A percentile compares a stretch with the other conserved stretches of the same genome.
Conservation (phyloP, 768 basidiomycete species). For the Filobasidium wieringae region DNA sequence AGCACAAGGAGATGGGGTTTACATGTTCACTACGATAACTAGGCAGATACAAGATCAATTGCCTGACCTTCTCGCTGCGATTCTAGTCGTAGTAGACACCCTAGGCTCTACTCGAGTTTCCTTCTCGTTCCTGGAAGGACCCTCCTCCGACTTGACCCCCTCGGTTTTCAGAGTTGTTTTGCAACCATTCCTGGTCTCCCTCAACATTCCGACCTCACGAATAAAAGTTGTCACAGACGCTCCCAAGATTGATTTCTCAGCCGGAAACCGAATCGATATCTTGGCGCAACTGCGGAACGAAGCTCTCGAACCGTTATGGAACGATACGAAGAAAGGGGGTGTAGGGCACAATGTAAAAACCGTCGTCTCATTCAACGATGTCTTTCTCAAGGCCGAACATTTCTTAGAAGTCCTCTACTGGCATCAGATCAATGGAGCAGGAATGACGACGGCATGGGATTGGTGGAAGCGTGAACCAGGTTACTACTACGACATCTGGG, state of each 20-base stretch:
- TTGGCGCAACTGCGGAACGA: constrained; percentile 31
- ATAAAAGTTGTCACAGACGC: constrained; percentile 22
- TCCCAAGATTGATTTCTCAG: constrained; percentile 26
- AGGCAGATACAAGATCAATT: constrained; percentile 31
- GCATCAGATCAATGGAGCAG: constrained; percentile 25
- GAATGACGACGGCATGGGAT: constrained; percentile 35
- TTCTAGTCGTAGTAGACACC: constrained; percentile 22
- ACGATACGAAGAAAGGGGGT: constrained; percentile 5
- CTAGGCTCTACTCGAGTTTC: constrained; percentile 22
- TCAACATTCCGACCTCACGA: constrained; percentile 23
- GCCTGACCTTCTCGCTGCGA: constrained; percentile 31
- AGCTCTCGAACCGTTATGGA: constrained; percentile 31
- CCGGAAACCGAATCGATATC: constrained; percentile 30
- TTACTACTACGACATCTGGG: constrained; percentile 39
- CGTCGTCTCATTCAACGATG: constrained; percentile 35
- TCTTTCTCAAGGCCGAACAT: constrained; percentile 28
- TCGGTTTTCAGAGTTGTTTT: constrained; percentile 20
- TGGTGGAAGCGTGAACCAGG: constrained; percentile 32
- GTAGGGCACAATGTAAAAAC: constrained; percentile 17
- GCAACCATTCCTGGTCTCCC: constrained; percentile 17
- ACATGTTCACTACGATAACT: constrained; percentile 28
- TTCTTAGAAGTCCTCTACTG: constrained; percentile 34
- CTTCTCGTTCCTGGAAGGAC: constrained; percentile 36
- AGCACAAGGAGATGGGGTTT: constrained; percentile 13
- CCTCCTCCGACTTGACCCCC: constrained; percentile 30